Evolutionary conservation across 768 basidiomycete genomes (phyloP), one percentile per base, ranked within the genome.

Genomic region (Panaeolus cyanescens): DNA sequence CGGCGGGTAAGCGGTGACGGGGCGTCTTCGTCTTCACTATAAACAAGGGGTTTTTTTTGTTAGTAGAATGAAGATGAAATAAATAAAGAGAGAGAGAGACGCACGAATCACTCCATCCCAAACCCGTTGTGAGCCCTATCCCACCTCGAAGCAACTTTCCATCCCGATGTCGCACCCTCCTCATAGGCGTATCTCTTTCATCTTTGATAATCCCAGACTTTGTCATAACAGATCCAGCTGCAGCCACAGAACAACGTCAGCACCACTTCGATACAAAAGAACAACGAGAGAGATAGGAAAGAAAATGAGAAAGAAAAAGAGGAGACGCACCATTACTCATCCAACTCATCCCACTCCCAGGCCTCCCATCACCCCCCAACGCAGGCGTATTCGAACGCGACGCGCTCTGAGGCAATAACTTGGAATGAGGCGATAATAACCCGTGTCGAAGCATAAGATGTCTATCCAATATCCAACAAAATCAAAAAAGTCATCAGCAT

Each of bases 51-150:
- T n/a, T 58, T 13, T 39, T 54, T 53, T 60, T 36, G 39, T 54
- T 54, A 59, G 25, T 9, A 8, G 4, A 56, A 54, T 34, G n/a
- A 25, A 50, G 45, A 59, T 25, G 17, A 58, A n/a, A 12, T 4
- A 30, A 13, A 36, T 13, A 15, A 42, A 64, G 40, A 62, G 58
- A 32, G 62, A 59, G 40, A 59, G 45, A n/a, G 19, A 72, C 80
- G 13, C 33, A 88, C 85, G 87, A 88, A 65, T 90, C 89, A 65
- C 87, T 89, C 89, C 89, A 90, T 0, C 89, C 89, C 13, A 90
- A 72, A 5, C 89, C 89, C 7, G 89, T 90, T 4, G 89, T 90
- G 58, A 90, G 68, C 2, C 89, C 89, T 56, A 90, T 80, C 2
- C 89, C 89, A 1, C 87, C 89, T 54, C 76, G 71, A 59, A 90